Base-by-base conservation (phyloP, 2,329 filamentous ascomycete species). In the Neocucurbitaria cava region DNA sequence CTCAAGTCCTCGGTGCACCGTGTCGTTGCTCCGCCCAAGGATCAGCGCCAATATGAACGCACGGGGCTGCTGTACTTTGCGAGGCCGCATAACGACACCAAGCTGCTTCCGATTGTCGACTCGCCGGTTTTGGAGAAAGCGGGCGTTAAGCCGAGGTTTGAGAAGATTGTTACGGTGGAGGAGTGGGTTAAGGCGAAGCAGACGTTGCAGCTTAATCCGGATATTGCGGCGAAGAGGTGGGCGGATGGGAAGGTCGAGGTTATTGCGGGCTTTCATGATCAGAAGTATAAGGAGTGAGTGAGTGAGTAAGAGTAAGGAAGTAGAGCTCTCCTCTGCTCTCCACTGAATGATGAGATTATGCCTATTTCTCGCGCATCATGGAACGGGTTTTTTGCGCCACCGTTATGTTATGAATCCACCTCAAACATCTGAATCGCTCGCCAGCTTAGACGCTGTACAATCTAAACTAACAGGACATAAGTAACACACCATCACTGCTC, bases 11-110 rank as follows among this genome's bases (percentile, higher is more conserved):
- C 75, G 21, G 72, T 83, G 13, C 81, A 84, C 49, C 77, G 81
- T 8, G 81, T 84, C 0, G 77, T 79, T 46, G 78, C 77, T 13
- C 81, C 81, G 1, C 81, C 81, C 0, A 58, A 74, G 11, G 81
- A 83, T 49, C 81, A 83, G 61, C 76, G 77, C 0, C 68, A 82
- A 47, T 74, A 81, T 2, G 79, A 82, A 46, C 77, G 82, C 0
- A 72, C 83, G 0, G 82, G 82, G 0, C 64, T 84, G 4, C 61
- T 84, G 33, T 84, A 83, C 57, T 83, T 84, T 66, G 79, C 81
- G 1, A 78, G 72, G 13, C 75, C 74, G 4, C 73, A 77, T 57
- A 76, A 77, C 54, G 71, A 77, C 42, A 70, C 73, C 0, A 60
- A 73, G n/a, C 49, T 78, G 20, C 62, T 75, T 28, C 73, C 75